phyloP scores from a whole-genome alignment of 73 alveolate species.

The Breviolum minutum region DNA sequence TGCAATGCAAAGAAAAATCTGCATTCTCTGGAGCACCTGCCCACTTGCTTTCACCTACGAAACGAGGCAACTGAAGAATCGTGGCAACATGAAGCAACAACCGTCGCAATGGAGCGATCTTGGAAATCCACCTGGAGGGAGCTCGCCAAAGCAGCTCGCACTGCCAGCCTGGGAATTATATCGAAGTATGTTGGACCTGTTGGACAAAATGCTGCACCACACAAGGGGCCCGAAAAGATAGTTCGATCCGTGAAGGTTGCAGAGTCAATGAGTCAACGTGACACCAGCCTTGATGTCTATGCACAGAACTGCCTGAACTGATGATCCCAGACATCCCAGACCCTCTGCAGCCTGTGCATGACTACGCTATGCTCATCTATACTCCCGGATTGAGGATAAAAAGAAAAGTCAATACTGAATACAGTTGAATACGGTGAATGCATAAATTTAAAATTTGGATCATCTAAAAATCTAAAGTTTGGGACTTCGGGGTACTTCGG shows the following conservation, averaged over 20 bases:
- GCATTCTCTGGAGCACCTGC: slow-evolving; percentile 8
- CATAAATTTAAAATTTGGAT: too few relatives aligned
- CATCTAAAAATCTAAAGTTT: too few relatives aligned
- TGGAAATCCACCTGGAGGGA: background rate
- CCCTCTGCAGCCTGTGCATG: background rate
- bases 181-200: too few relatives aligned
- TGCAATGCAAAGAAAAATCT: too few relatives aligned
- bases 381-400: too few relatives aligned
- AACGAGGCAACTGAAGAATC: background rate
- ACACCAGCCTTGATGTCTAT: slow-evolving; percentile 15
- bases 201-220: too few relatives aligned
- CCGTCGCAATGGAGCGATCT: too few relatives aligned
- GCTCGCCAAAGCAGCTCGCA: slow-evolving; percentile 40
- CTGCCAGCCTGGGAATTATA: slow-evolving; percentile 7
- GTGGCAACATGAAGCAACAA: background rate
- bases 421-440: too few relatives aligned
- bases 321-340: background rate
- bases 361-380: too few relatives aligned
- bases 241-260: too few relatives aligned
- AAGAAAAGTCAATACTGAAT: too few relatives aligned
- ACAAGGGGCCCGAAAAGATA: too few relatives aligned
- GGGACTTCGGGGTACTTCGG: background rate
- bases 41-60: slow-evolving; percentile 42
- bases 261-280: background rate
- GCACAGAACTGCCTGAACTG: slow-evolving; percentile 14